A percentile compares a stretch with the other conserved stretches of the same genome.
Conservation (phyloP, 1,284 basidiomycete species). For the Rhodotorula sp. region DNA sequence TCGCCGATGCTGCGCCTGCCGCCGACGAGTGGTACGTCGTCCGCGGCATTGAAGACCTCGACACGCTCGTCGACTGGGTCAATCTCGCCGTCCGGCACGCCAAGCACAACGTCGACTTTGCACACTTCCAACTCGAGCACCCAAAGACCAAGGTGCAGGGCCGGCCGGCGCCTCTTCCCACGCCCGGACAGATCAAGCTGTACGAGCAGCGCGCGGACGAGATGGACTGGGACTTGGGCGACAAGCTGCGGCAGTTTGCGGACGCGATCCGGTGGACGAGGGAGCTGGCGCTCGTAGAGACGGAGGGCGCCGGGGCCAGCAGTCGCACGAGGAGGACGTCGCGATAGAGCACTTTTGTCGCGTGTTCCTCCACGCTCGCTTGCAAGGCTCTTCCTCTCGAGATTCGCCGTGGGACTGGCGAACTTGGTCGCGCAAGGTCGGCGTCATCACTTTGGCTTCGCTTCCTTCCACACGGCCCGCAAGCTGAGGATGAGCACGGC, state of each 20-base stretch:
- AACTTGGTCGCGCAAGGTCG: too few relatives aligned
- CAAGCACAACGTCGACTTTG: neutral
- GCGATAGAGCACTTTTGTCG: neutral
- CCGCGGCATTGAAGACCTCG: conserved; percentile 4
- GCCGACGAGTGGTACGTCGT: conserved; percentile 16
- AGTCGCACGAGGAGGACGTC: neutral
- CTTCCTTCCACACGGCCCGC: too few relatives aligned
- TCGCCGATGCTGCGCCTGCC: neutral
- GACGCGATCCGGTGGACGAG: conserved; percentile 4
- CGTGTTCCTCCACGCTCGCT: neutral
- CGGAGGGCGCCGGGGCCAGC: neutral
- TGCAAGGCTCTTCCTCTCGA: neutral
- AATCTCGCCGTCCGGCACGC: neutral
- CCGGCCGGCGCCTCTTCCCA: neutral
- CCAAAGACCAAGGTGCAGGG: conserved; percentile 5
- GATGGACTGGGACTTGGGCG: neutral
- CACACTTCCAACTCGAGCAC: conserved; percentile 10
- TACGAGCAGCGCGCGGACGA: neutral
- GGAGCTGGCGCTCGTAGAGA: conserved; percentile 1
- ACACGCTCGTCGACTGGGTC: conserved; percentile 11
- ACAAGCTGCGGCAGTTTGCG: conserved; percentile 4
- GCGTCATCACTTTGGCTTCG: too few relatives aligned
- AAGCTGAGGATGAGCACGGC: neutral
- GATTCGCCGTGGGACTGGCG: too few relatives aligned
- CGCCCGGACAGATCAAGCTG: neutral